A percentile compares a stretch with the other conserved stretches of the same genome.
Conservation (phyloP, 2,329 filamentous ascomycete genomes). For the Penicillium hordei region DNA sequence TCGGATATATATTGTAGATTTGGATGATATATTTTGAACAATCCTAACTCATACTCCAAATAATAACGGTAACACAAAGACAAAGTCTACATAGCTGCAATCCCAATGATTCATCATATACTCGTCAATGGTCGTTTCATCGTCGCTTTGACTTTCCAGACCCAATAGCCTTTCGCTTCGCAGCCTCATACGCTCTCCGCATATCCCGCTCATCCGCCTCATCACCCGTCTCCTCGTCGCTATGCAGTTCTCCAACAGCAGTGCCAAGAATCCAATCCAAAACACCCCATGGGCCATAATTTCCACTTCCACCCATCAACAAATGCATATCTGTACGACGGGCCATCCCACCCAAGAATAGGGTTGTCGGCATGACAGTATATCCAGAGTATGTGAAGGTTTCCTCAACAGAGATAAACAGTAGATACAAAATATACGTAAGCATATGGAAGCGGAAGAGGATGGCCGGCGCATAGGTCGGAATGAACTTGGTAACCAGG, state of each 20-base stretch:
- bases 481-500: constrained; percentile 55
- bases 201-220: constrained; percentile 37
- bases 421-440: constrained; percentile 57
- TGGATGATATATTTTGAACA: background rate
- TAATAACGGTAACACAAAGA: background rate
- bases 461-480: constrained; percentile 57
- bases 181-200: constrained; percentile 31
- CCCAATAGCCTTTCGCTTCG: constrained; percentile 30
- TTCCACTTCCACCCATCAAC: constrained; percentile 46
- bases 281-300: constrained; percentile 49
- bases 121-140: constrained; percentile 2
- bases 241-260: constrained; percentile 40
- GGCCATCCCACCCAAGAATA: constrained; percentile 60
- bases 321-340: constrained; percentile 58
- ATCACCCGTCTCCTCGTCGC: constrained; percentile 51
- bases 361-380: constrained; percentile 56
- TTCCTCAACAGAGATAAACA: constrained; percentile 59
- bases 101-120: background rate
- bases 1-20: background rate
- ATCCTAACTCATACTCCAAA: background rate
- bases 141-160: constrained; percentile 7
- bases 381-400: constrained; percentile 62
- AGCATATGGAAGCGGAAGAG: constrained; percentile 61
- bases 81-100: background rate
- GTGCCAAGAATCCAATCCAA: constrained; percentile 48